Evolutionary conservation across 164 flowering plant genomes (phyloP).

Genomic region (Macadamia tetraphylla): DNA sequence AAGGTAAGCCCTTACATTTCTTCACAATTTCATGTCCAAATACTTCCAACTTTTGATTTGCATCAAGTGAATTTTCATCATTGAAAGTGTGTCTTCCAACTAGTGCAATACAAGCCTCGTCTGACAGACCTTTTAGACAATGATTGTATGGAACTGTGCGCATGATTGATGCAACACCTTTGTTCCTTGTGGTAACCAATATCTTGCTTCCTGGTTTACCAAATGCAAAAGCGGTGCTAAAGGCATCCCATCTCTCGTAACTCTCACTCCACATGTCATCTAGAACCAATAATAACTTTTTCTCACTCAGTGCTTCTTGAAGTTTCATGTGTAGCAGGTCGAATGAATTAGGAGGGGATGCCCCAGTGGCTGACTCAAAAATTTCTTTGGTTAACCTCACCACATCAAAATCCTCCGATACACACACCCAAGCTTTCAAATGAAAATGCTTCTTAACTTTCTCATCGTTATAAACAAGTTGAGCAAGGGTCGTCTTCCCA

Average conservation of each 20-base stretch:
- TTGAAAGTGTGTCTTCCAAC: constrained; percentile 22
- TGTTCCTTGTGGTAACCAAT: constrained; percentile 25
- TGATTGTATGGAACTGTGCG: background rate
- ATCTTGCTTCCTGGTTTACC: constrained; percentile 27
- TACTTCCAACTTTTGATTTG: background rate
- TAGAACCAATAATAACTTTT: constrained; percentile 5
- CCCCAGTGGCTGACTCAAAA: constrained; percentile 1
- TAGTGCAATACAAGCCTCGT: constrained; percentile 22
- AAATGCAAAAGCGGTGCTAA: constrained; percentile 12
- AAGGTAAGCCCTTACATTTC: constrained; percentile 32
- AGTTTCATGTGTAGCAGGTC: background rate
- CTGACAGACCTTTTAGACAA: constrained; percentile 10
- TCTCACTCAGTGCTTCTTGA: background rate
- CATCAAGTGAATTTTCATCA: background rate
- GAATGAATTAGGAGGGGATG: background rate
- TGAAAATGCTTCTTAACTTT: background rate
- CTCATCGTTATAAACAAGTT: constrained; percentile 1
- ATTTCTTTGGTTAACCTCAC: background rate
- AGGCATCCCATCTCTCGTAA: constrained; percentile 11
- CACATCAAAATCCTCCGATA: constrained; percentile 6
- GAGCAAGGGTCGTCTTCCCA: constrained; percentile 13
- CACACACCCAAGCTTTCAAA: constrained; percentile 2
- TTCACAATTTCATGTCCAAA: constrained; percentile 21
- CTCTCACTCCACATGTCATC: constrained; percentile 16
- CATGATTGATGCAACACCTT: constrained; percentile 12